phyloP scores from a whole-genome alignment of 176 grass and related monocot genomes.

The Aegilops longissima region DNA sequence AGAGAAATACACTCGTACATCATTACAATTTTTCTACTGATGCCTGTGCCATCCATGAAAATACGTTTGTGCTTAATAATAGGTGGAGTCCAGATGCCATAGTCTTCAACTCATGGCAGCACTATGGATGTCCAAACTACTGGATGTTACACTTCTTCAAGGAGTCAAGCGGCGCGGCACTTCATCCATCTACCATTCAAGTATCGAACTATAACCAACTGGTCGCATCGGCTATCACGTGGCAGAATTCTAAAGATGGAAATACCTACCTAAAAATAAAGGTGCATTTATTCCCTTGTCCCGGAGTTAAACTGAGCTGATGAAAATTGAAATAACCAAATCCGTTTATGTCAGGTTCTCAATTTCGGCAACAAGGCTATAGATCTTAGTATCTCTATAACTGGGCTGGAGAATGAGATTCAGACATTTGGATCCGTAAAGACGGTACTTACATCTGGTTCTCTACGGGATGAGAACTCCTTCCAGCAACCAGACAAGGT shows the following conservation, averaged over 20 bases:
- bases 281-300: conserved; percentile 37
- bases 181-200: conserved; percentile 77
- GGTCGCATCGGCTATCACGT: conserved; percentile 78
- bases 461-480: conserved; percentile 81
- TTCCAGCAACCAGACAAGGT: conserved; percentile 91
- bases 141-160: conserved; percentile 98
- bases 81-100: conserved; percentile 92
- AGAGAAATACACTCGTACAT: not conserved
- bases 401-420: conserved; percentile 60
- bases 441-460: conserved; percentile 71
- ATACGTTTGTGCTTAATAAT: conserved; percentile 28
- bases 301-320: not conserved
- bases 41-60: conserved; percentile 1
- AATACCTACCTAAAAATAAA: conserved; percentile 83
- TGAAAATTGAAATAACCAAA: conserved; percentile 13
- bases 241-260: conserved; percentile 51
- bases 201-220: conserved; percentile 55
- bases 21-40: not conserved
- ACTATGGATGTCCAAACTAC: conserved; percentile 93
- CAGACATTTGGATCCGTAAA: conserved; percentile 57
- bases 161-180: conserved; percentile 63
- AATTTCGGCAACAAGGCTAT: conserved; percentile 74
- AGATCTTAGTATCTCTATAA: conserved; percentile 58
- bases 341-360: conserved; percentile 50
- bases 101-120: conserved; percentile 83